Base-by-base conservation (phyloP, 495 filamentous ascomycete genomes). In the Hypoxylon intermedium region DNA sequence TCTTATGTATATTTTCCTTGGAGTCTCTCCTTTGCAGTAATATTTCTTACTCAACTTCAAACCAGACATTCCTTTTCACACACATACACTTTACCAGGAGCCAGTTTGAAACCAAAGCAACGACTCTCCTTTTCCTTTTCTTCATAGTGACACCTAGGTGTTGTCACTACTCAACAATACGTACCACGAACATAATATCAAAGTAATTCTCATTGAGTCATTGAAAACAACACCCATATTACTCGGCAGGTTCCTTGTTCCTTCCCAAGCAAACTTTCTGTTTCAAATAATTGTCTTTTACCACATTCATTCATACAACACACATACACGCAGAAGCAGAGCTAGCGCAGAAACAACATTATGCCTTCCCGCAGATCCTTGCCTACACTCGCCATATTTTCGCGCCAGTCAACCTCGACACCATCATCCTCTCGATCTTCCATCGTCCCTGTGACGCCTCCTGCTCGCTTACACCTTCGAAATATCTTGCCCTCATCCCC, bases 391-490 rank as follows among this genome's bases (percentile, higher is more conserved):
- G 58, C 55, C 16, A 47, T 67, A 18, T 64, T 45, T 15, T 55
- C 58, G 15, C 21, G 43, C 28, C 26, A 46, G 31, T 41, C 36
- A 7, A 18, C 36, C 20, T 31, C 53, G 4, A 9, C 55, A 7
- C 11, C 38, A 15, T 31, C 53, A 24, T 19, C 53, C 37, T 38
- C 18, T 9, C 40, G 16, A 6, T n/a, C 44, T 11, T 13, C 51
- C 41, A 33, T 44, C 11, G 30, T 42, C 2, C 57, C 67, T 24
- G 11, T 60, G 2, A 66, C 59, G 16, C 70, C 68, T 0, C 70
- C 68, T 5, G 48, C 67, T 26, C 68, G 63, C 13, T 53, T 73
- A 19, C 63, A 73, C 31, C 71, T 74, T 13, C 65, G 68, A 28
- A 68, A 65, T 6, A 50, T 70, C 13, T 31, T 73, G 13, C 60